Base-by-base conservation (phyloP, 768 basidiomycete species). In the Fomitopsis serialis region DNA sequence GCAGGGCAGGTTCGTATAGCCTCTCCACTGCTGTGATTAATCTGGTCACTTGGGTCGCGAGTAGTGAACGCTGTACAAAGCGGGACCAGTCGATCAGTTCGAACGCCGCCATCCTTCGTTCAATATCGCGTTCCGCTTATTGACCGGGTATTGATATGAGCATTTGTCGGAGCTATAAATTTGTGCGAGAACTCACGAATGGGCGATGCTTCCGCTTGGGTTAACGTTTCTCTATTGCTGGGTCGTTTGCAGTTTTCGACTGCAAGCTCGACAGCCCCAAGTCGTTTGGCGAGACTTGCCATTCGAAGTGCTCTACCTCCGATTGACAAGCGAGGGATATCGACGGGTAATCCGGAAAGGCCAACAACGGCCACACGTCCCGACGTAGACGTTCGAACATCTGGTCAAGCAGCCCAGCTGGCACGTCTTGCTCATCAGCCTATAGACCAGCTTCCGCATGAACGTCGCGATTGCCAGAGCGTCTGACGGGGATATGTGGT, bases 81-180 rank as follows among this genome's bases (percentile, higher is more conserved):
- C 86, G 80, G 29, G 85, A 53, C 78, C 78, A 82, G 58, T 87
- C 85, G n/a, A 88, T 70, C 0, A 89, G 69, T 48, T 82, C 80
- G 42, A 72, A 80, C 0, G 83, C 84, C 25, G 70, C 58, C 1
- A 61, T 56, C 45, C 66, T 69, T 42, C 76, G 66, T 23, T 66
- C 67, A 2, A 50, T 49, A 37, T 66, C 66, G 2, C 70, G 65
- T 17, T 65, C 61, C 29, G 77, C 82, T 85, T 24, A 44, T 10
- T n/a, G n/a, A n/a, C 25, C 15, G 53, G 54, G 12, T 52, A 34
- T 21, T 27, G 7, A 22, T 10, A 54, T n/a, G 12, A 19, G 11
- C 8, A 19, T 40, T 54, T 8, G 61, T 44, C 19, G 50, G 51
- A 0, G 35, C 22, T 2, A 2, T n/a, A 36, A 34, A 32, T 32